A percentile compares a stretch with the other conserved stretches of the same genome.
Evolutionary conservation across 768 basidiomycete species (phyloP).

Genomic region (Scleroderma bovista): DNA sequence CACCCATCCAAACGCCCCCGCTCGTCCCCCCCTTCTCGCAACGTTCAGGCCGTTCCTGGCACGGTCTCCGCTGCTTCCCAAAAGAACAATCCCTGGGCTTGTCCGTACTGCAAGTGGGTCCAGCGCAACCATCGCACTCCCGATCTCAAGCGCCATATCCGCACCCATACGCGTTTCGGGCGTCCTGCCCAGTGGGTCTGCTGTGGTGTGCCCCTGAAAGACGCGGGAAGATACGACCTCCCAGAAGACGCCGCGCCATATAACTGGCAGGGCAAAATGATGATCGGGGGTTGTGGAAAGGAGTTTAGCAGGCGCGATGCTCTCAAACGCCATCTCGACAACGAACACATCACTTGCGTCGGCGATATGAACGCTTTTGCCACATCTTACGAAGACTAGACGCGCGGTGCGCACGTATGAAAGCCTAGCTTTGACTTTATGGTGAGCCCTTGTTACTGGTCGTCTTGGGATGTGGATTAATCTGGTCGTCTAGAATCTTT

Average conservation of each 20-base stretch:
- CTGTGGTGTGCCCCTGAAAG: conserved; percentile 28
- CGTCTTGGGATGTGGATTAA: conserved; percentile 2
- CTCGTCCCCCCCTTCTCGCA: conserved; percentile 38
- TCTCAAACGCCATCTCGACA: conserved; percentile 36
- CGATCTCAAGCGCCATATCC: conserved; percentile 56
- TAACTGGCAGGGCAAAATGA: conserved; percentile 21
- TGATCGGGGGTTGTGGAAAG: conserved; percentile 35
- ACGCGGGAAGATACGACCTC: conserved; percentile 18
- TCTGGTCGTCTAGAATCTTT: conserved; percentile 5
- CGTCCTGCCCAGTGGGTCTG: conserved; percentile 35
- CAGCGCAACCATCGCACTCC: conserved; percentile 48
- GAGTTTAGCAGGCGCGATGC: conserved; percentile 36
- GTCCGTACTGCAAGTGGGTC: conserved; percentile 44
- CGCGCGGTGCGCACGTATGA: background rate
- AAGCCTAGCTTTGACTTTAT: background rate
- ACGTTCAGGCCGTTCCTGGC: conserved; percentile 35
- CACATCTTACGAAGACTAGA: conserved; percentile 16
- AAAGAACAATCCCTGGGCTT: conserved; percentile 35
- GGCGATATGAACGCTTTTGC: conserved; percentile 28
- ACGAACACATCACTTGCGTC: conserved; percentile 29
- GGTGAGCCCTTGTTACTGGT: conserved; percentile 2
- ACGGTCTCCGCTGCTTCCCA: conserved; percentile 11
- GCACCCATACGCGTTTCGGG: conserved; percentile 40
- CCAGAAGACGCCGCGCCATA: conserved; percentile 21
- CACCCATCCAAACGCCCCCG: conserved; percentile 23